Percentiles rank a stretch among this genome's conserved stretches.
Conservation (phyloP, 169 alveolate species). For the Eimeria maxima region DNA sequence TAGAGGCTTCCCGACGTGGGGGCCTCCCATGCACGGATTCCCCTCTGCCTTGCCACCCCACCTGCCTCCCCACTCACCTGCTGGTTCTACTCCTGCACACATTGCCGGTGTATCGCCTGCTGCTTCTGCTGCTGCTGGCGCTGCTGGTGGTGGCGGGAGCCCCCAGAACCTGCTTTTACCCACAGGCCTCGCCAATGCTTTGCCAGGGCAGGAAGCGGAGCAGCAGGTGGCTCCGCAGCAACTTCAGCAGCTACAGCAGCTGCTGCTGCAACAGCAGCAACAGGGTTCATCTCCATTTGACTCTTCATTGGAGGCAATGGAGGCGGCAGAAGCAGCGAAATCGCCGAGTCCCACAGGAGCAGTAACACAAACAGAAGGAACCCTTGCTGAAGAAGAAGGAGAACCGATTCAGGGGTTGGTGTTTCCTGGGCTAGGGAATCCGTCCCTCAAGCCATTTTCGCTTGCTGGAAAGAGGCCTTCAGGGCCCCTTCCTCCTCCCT, state of each 20-base stretch:
- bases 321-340: not conserved
- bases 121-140: not conserved
- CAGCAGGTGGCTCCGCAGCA: not conserved
- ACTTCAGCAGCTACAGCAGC: slow-evolving; percentile 17
- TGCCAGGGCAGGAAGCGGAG: slow-evolving; percentile 4
- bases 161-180: not conserved
- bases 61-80: not conserved
- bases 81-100: not conserved
- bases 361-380: not conserved
- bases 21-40: not conserved
- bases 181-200: not conserved
- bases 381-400: not conserved
- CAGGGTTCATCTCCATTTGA: not conserved
- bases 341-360: not conserved
- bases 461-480: not conserved
- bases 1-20: not conserved
- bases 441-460: not conserved
- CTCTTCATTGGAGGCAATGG: slow-evolving; percentile 45
- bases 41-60: slow-evolving; percentile 45
- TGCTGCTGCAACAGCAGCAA: slow-evolving; percentile 9
- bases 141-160: not conserved
- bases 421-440: not conserved
- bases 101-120: not conserved
- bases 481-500: slow-evolving; percentile 43
- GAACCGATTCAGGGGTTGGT: not conserved